phyloP scores from a whole-genome alignment of 2,329 filamentous ascomycete species.

The Coniochaeta pulveracea region DNA sequence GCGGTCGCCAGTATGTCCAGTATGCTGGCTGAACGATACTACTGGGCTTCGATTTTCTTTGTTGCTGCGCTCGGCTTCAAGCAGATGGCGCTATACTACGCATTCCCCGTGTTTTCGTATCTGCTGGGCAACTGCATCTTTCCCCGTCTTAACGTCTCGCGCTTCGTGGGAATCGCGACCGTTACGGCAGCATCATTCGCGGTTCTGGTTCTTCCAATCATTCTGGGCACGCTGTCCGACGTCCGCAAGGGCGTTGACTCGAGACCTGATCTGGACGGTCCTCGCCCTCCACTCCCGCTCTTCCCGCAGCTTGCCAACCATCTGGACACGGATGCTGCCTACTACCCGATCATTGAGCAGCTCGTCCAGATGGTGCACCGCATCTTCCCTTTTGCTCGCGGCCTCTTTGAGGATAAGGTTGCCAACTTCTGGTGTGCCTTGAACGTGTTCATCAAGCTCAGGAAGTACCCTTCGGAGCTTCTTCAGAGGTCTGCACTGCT shows the following conservation, averaged over 20 bases:
- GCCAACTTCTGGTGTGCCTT: constrained; percentile 96
- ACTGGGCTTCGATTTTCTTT: constrained; percentile 91
- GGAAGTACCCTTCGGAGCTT: constrained; percentile 56
- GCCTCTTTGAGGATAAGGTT: constrained; percentile 96
- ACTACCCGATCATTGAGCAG: constrained; percentile 69
- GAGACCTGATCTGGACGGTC: constrained; percentile 42
- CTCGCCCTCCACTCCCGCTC: constrained; percentile 50
- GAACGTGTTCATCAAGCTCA: constrained; percentile 81
- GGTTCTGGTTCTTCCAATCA: constrained; percentile 62
- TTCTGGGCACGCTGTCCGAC: constrained; percentile 62
- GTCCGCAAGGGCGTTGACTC: constrained; percentile 50
- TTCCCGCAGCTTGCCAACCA: constrained; percentile 46
- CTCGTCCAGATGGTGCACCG: constrained; percentile 76
- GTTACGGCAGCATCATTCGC: constrained; percentile 65
- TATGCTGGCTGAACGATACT: constrained; percentile 70
- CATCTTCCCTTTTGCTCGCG: constrained; percentile 93
- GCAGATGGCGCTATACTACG: constrained; percentile 98
- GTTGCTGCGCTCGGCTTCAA: constrained; percentile 93
- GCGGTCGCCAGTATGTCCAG: constrained; percentile 79
- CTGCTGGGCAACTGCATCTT: constrained; percentile 78
- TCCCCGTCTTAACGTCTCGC: constrained; percentile 53
- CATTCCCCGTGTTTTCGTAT: constrained; percentile 84
- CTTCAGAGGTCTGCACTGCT: constrained; percentile 68
- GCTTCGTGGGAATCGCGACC: constrained; percentile 65
- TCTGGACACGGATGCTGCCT: constrained; percentile 52